Evolutionary conservation across 2,329 filamentous ascomycete genomes (phyloP).

Genomic region (Lachnellula cervina): DNA sequence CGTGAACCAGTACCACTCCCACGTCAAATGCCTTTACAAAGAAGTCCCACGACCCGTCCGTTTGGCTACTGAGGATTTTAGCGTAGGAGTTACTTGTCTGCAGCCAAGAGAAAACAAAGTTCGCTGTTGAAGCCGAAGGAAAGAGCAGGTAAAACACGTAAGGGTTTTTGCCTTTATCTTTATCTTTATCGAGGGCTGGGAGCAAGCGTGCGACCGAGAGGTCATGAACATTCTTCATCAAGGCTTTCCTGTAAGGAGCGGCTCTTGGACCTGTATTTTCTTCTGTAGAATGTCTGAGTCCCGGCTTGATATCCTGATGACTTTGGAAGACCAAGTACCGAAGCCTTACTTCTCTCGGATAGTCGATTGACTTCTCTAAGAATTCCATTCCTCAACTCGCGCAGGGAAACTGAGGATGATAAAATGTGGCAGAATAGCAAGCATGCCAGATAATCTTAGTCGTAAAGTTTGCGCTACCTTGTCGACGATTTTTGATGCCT

Average conservation of each 20-base stretch:
- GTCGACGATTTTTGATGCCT: constrained; percentile 12
- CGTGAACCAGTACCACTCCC: constrained; percentile 27
- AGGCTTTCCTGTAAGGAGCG: constrained; percentile 10
- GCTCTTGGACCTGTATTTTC: neutral
- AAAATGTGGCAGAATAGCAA: constrained; percentile 15
- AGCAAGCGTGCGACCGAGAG: constrained; percentile 19
- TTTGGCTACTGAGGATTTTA: constrained; percentile 39
- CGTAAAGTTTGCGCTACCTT: constrained; percentile 18
- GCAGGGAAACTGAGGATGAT: constrained; percentile 24
- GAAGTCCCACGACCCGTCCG: constrained; percentile 42
- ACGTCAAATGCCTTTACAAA: constrained; percentile 33
- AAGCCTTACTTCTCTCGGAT: constrained; percentile 9
- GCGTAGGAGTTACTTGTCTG: constrained; percentile 36
- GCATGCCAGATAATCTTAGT: constrained; percentile 18
- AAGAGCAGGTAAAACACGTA: constrained; percentile 47
- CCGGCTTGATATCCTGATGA: constrained; percentile 2
- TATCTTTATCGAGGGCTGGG: constrained; percentile 5
- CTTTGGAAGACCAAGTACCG: constrained; percentile 24
- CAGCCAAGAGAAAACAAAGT: constrained; percentile 44
- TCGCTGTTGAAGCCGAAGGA: constrained; percentile 36
- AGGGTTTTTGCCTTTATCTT: constrained; percentile 3
- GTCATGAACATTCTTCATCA: constrained; percentile 19
- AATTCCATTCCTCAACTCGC: constrained; percentile 27
- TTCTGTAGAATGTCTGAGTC: neutral
- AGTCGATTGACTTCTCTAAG: constrained; percentile 13